A percentile compares a stretch with the other conserved stretches of the same genome.
Evolutionary conservation across 768 basidiomycete genomes (phyloP).

Genomic region (Mrakia blollopis): DNA sequence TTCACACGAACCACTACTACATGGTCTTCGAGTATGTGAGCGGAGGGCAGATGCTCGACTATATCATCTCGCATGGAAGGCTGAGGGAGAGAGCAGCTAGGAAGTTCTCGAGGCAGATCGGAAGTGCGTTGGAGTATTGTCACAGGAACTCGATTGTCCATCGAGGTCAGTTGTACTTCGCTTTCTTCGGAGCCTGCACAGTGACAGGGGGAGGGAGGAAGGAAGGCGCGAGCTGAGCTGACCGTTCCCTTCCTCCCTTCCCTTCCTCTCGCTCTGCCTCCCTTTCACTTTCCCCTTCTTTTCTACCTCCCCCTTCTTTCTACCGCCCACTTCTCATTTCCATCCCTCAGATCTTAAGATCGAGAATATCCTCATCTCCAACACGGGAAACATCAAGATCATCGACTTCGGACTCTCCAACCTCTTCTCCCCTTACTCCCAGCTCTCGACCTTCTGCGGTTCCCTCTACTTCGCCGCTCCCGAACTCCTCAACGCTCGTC

Average conservation of each 20-base stretch:
- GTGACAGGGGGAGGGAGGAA: background rate
- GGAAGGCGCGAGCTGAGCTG: background rate
- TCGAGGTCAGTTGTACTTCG: constrained; percentile 53
- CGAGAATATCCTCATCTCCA: constrained; percentile 98
- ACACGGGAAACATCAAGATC: constrained; percentile 98
- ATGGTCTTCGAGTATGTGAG: constrained; percentile 99
- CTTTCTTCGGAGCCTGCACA: too few species aligned
- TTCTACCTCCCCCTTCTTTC: background rate
- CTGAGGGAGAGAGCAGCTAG: constrained; percentile 90
- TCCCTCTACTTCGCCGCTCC: constrained; percentile 98
- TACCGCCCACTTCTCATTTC: background rate
- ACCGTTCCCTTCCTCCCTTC: background rate
- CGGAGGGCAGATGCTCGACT: constrained; percentile 99
- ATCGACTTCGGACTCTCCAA: constrained; percentile 99
- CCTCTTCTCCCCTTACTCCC: constrained; percentile 72
- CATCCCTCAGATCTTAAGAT: constrained; percentile 77
- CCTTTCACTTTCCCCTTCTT: background rate
- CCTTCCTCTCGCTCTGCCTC: background rate
- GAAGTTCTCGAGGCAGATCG: constrained; percentile 97
- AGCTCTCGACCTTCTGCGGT: constrained; percentile 93
- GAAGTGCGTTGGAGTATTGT: constrained; percentile 91
- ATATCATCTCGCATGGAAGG: constrained; percentile 96
- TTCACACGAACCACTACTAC: constrained; percentile 97
- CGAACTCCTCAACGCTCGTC: constrained; percentile 90
- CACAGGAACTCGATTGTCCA: constrained; percentile 97